Conservation (phyloP, 2,329 filamentous ascomycete genomes). For the Ustulina deusta region DNA sequence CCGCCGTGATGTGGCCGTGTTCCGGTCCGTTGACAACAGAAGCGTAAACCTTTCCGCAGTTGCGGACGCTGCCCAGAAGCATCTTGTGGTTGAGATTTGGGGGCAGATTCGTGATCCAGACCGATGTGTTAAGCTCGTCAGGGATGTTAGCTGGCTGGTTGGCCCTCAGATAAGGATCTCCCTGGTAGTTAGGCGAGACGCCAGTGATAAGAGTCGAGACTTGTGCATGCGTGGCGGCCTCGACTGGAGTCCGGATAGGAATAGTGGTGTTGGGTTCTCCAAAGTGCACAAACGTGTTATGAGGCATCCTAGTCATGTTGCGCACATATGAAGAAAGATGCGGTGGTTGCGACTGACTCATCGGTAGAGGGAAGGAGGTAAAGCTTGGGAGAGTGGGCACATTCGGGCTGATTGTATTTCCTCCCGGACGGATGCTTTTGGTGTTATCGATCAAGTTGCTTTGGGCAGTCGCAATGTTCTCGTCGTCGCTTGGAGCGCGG, state of each 20-base stretch:
- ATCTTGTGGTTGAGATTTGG: slow-evolving; percentile 56
- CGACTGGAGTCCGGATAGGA: neutral
- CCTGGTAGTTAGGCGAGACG: slow-evolving; percentile 51
- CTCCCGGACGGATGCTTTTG: neutral
- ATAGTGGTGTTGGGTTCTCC: neutral
- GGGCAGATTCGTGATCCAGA: slow-evolving; percentile 66
- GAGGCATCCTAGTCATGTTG: too few species aligned
- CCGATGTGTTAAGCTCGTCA: slow-evolving; percentile 59
- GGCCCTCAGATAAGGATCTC: slow-evolving; percentile 52
- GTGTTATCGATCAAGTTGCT: neutral
- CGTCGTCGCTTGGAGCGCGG: neutral
- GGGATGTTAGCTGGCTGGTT: slow-evolving; percentile 58
- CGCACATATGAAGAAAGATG: too few species aligned
- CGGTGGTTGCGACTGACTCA: neutral
- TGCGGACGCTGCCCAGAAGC: slow-evolving; percentile 59
- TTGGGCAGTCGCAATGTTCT: neutral
- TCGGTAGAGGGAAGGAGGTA: neutral
- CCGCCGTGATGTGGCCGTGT: slow-evolving; percentile 46
- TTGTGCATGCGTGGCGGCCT: neutral
- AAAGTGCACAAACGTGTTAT: neutral
- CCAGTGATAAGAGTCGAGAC: neutral
- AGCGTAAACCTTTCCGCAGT: slow-evolving; percentile 64
- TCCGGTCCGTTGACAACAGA: slow-evolving; percentile 64
- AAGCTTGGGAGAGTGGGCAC: neutral
- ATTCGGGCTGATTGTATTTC: neutral